Percentiles rank a stretch among this genome's conserved stretches.
Conservation (phyloP, 2,329 filamentous ascomycete genomes). For the Calonectria henricotiae region DNA sequence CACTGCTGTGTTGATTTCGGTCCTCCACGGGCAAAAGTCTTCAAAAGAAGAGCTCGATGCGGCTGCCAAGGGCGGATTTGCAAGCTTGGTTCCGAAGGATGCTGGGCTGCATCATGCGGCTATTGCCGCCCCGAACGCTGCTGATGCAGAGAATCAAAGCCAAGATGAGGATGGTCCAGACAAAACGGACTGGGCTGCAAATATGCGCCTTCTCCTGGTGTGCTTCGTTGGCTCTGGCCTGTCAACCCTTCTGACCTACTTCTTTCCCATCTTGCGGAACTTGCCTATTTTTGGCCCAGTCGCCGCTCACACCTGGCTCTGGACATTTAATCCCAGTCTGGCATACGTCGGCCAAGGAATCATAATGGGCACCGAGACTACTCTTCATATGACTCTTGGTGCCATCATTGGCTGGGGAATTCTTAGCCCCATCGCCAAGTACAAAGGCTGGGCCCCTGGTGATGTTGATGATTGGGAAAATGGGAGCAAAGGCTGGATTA, state of each 20-base stretch:
- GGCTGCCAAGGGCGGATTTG: conserved; percentile 61
- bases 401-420: conserved; percentile 92
- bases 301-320: conserved; percentile 87
- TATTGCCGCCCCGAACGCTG: conserved; percentile 47
- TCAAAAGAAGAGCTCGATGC: conserved; percentile 57
- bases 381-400: conserved; percentile 94
- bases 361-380: conserved; percentile 97
- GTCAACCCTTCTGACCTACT: conserved; percentile 89
- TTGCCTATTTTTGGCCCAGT: conserved; percentile 87
- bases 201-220: conserved; percentile 70
- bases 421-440: conserved; percentile 90
- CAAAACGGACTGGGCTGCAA: conserved; percentile 61
- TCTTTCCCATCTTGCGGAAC: conserved; percentile 86
- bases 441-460: conserved; percentile 90
- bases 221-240: conserved; percentile 74
- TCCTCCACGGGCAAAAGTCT: conserved; percentile 79
- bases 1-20: conserved; percentile 92
- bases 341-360: conserved; percentile 98
- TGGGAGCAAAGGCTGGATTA: conserved; percentile 98
- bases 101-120: conserved; percentile 39
- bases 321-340: conserved; percentile 97
- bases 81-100: conserved; percentile 61
- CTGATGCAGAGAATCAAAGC: conserved; percentile 56
- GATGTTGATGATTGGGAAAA: conserved; percentile 89
- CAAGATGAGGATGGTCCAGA: conserved; percentile 53